Evolutionary conservation across 352 stramenopile species (phyloP).

Genomic region (Pilasporangium apinafurcum): DNA sequence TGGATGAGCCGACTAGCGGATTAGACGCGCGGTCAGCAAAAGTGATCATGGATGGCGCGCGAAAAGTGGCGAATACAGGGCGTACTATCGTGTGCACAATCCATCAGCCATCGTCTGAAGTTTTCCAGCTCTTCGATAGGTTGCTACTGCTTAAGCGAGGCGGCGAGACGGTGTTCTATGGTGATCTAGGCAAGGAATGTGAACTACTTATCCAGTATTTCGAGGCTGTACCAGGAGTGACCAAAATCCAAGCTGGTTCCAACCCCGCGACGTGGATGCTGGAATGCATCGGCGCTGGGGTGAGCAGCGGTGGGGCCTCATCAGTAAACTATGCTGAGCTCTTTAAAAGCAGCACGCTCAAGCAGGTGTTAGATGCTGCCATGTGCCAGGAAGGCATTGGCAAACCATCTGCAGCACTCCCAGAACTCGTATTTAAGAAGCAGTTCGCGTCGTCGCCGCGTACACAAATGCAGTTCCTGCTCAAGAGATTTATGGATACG

Average conservation of each 20-base stretch:
- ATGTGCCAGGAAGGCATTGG: conserved; percentile 3
- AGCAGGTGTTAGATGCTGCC: conserved; percentile 1
- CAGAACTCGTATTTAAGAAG: conserved; percentile 9
- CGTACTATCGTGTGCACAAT: conserved; percentile 80
- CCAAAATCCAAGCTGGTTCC: conserved; percentile 29
- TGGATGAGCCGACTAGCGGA: conserved; percentile 40
- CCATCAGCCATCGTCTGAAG: conserved; percentile 63
- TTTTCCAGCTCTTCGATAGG: conserved; percentile 74
- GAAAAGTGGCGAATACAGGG: conserved; percentile 35
- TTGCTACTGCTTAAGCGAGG: conserved; percentile 56
- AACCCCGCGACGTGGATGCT: conserved; percentile 84
- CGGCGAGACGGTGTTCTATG: conserved; percentile 61
- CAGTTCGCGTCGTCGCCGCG: conserved; percentile 4
- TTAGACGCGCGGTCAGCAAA: conserved; percentile 39
- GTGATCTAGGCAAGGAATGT: conserved; percentile 17
- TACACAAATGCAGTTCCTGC: conserved; percentile 6
- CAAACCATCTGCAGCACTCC: conserved; percentile 1
- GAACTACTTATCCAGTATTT: conserved; percentile 23
- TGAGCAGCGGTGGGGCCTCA: conserved; percentile 1
- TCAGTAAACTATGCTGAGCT: conserved; percentile 2
- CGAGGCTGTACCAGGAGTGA: conserved; percentile 10
- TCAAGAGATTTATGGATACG: conserved; percentile 6
- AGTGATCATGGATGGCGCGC: conserved; percentile 33
- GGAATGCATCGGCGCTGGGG: conserved; percentile 35
- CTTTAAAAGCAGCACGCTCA: conserved; percentile 5